A percentile compares a stretch with the other conserved stretches of the same genome.
These are phyloP conservation scores for Trichoderma harzianum DNA, from an alignment of 2,329 filamentous ascomycete species.

Conservation along the genomic window DNA sequence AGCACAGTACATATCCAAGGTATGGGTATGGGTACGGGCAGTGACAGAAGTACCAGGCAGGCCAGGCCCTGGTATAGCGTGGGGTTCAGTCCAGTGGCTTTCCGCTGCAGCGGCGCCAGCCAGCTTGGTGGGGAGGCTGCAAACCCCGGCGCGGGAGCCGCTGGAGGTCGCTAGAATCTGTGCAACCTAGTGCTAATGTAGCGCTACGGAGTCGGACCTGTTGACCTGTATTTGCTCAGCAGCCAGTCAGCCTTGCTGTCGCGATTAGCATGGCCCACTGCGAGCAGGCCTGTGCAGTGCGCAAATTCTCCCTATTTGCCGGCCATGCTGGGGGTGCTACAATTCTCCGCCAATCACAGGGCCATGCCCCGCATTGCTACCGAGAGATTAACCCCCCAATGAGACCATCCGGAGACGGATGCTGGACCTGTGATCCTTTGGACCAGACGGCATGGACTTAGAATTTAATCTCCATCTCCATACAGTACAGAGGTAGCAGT, in stretches of 20 bases:
- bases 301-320: constrained; percentile 20
- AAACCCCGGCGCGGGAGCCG: constrained; percentile 13
- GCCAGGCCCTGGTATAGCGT: not conserved
- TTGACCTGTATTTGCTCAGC: not conserved
- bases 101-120: not conserved
- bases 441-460: not conserved
- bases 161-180: constrained; percentile 2
- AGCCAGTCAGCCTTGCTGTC: constrained; percentile 1
- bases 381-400: constrained; percentile 16
- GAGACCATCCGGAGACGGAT: not conserved
- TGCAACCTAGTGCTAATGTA: not conserved
- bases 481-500: not conserved
- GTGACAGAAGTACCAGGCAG: not conserved
- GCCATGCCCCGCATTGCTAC: not conserved
- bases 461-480: not conserved
- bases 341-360: constrained; percentile 20
- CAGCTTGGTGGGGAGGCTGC: constrained; percentile 8
- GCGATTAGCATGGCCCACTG: not conserved
- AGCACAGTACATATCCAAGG: not conserved
- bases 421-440: not conserved
- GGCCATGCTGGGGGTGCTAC: not conserved
- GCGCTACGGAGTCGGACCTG: not conserved
- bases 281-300: not conserved
- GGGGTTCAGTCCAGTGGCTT: not conserved
- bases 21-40: not conserved